Evolutionary conservation across 2,329 filamentous ascomycete species (phyloP), one percentile per base, ranked within the genome.

Genomic region (Diaporthe amygdali): DNA sequence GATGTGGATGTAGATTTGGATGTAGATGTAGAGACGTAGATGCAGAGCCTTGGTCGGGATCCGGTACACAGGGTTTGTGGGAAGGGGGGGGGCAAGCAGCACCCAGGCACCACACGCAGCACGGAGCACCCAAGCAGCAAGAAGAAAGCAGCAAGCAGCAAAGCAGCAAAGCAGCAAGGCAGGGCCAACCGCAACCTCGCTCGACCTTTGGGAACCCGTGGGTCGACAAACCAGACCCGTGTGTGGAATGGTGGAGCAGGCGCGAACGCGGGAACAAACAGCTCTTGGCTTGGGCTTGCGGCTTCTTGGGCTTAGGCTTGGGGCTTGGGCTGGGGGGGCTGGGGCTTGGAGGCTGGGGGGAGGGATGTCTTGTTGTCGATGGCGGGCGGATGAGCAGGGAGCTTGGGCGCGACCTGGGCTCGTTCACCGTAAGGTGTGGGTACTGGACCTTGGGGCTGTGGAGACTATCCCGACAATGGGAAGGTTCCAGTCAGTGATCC

Each of bases 41-140:
- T 30, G 46, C 30, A 39, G 39, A 25, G 34, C 17, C 39, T 27
- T 52, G 27, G 49, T 32, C 27, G 30, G 59, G 32, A n/a, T n/a
- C n/a, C 52, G 66, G 66, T 68, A 68, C 66, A 59, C 66, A 66
- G 49, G 63, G 49, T 51, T 52, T 56, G n/a, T 30, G 63, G 63
- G 47, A 27, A 49, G 22, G 59, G 27, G n/a, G 47, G 9, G 32
- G 46, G 41, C 22, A n/a, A n/a, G 25, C n/a, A 39, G 54, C 54
- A 39, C 10, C n/a, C n/a, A n/a, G n/a, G n/a, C n/a, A n/a, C n/a
- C n/a, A n/a, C n/a, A n/a, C 34, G 25, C n/a, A 39, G 54, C 54
- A 39, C 10, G 37, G 10, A 39, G 37, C 10, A 39, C 9, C n/a
- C n/a, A 14, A 8, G 37, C 37, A 39, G 37, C 37, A 14, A 14